Evolutionary conservation across 2,329 filamentous ascomycete species (phyloP).

Genomic region (Exserohilum rostratum): DNA sequence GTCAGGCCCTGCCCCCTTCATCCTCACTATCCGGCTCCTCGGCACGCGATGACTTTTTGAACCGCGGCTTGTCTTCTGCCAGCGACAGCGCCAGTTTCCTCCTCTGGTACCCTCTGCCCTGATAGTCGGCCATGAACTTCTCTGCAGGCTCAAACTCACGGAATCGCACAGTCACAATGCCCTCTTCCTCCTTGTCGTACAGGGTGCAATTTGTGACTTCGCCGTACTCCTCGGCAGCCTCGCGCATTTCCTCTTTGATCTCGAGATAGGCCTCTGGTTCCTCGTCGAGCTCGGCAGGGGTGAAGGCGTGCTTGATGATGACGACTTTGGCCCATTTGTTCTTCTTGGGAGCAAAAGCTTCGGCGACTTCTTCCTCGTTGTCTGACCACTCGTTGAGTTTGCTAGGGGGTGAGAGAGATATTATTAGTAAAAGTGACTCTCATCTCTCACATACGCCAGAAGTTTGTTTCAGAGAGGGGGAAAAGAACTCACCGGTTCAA

Average conservation of each 20-base stretch:
- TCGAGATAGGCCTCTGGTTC: slow-evolving; percentile 83
- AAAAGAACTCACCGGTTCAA: slow-evolving; percentile 65
- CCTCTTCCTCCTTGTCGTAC: slow-evolving; percentile 84
- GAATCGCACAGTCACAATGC: slow-evolving; percentile 86
- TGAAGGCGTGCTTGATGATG: slow-evolving; percentile 93
- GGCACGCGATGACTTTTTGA: slow-evolving; percentile 36
- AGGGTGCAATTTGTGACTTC: slow-evolving; percentile 89
- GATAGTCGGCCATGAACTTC: slow-evolving; percentile 26
- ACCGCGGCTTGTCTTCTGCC: slow-evolving; percentile 38
- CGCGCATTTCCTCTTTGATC: slow-evolving; percentile 91
- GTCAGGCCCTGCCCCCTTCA: too few relatives aligned
- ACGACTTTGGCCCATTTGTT: slow-evolving; percentile 77
- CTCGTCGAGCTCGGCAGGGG: slow-evolving; percentile 80
- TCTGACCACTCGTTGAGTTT: slow-evolving; percentile 96
- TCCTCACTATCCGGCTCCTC: slow-evolving; percentile 33
- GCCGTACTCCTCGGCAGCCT: slow-evolving; percentile 86
- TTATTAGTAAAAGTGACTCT: too few relatives aligned
- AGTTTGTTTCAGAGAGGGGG: too few relatives aligned
- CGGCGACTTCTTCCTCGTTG: slow-evolving; percentile 65
- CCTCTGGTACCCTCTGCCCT: slow-evolving; percentile 29
- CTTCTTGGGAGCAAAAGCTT: slow-evolving; percentile 55
- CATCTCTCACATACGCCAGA: too few relatives aligned
- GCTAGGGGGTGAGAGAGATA: slow-evolving; percentile 59
- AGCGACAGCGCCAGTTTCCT: slow-evolving; percentile 25
- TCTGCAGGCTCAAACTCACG: slow-evolving; percentile 67